A percentile compares a stretch with the other conserved stretches of the same genome.
phyloP scores from a whole-genome alignment of 129 eudicot species.

The Helichrysum umbraculigerum region DNA sequence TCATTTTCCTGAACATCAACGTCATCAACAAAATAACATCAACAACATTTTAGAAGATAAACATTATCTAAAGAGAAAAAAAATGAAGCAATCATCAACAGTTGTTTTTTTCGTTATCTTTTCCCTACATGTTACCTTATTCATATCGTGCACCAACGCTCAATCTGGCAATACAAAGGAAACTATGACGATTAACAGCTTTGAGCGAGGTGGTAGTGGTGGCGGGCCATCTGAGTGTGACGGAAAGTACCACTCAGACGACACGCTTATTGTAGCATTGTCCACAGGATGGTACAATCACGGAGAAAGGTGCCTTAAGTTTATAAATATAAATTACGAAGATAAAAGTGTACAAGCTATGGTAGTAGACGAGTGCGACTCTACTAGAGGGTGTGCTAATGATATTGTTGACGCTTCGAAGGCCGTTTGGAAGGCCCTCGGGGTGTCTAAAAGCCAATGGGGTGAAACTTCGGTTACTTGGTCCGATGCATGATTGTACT shows the following conservation, averaged over 20 bases:
- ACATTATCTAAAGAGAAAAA: background rate
- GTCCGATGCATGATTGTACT: conserved; percentile 15
- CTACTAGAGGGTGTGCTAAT: conserved; percentile 5
- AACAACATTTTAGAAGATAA: too few relatives aligned
- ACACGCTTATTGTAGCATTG: conserved; percentile 26
- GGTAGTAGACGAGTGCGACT: conserved; percentile 37
- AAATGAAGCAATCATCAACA: background rate
- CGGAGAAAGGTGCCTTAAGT: conserved; percentile 22
- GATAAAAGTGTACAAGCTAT: conserved; percentile 15
- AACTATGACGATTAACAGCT: conserved; percentile 26
- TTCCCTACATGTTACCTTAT: background rate
- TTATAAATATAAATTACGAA: background rate
- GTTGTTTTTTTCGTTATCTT: background rate
- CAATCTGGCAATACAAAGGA: background rate
- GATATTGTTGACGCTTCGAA: conserved; percentile 17
- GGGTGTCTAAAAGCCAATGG: conserved; percentile 6
- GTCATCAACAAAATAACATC: too few relatives aligned
- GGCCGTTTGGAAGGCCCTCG: conserved; percentile 20
- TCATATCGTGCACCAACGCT: background rate
- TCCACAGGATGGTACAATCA: conserved; percentile 30
- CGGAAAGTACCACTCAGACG: conserved; percentile 19
- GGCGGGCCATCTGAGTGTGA: conserved; percentile 30
- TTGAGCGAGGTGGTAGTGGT: conserved; percentile 28
- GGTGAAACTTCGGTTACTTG: conserved; percentile 11
- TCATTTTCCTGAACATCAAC: background rate